Evolutionary conservation across 2,329 filamentous ascomycete genomes (phyloP), one percentile per base, ranked within the genome.

Genomic region (Leptographium procerum): DNA sequence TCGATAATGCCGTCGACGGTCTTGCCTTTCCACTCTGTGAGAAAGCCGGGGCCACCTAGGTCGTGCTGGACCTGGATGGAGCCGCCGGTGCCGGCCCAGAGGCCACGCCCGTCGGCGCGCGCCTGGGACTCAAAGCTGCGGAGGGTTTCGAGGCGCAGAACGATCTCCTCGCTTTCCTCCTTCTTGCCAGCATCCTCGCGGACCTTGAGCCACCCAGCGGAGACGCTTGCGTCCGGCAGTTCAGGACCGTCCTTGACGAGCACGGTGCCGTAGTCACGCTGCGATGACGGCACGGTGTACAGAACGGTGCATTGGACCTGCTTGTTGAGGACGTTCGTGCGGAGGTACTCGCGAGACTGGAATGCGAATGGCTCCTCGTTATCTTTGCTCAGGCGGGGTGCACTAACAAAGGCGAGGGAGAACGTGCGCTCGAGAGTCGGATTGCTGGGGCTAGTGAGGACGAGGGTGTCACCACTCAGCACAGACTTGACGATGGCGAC

Each of bases 281-380:
- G 86, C 50, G 84, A 87, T 58, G 85, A 87, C 19, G 92, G 91
- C 61, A 97, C 87, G 61, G 87, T 89, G 75, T 99, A 97, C 57
- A 91, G 80, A 50, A 95, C 80, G 60, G 84, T 84, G 77, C 92
- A 96, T 66, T 91, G 85, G 62, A 99, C 79, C 31, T 86, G 81
- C 73, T 96, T 96, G 69, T 92, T 92, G 59, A 97, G 87, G 47
- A 87, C 80, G 56, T 91, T 78, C 64, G 87, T 85, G 67, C 94
- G 88, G 61, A 99, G 82, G 71, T 88, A 94, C 73, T 99, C 94
- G 69, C 94, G 89, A 61, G 94, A 96, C 73, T 94, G 87, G 73
- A 96, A 99, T 60, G 89, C 91, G 69, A 88, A 95, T 43, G 87
- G 85, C 81, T 96, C 91, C 68, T 96, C 92, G 59, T 89, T 91